Base-by-base conservation (phyloP, 257 asterid species). In the Petunia axillaris region DNA sequence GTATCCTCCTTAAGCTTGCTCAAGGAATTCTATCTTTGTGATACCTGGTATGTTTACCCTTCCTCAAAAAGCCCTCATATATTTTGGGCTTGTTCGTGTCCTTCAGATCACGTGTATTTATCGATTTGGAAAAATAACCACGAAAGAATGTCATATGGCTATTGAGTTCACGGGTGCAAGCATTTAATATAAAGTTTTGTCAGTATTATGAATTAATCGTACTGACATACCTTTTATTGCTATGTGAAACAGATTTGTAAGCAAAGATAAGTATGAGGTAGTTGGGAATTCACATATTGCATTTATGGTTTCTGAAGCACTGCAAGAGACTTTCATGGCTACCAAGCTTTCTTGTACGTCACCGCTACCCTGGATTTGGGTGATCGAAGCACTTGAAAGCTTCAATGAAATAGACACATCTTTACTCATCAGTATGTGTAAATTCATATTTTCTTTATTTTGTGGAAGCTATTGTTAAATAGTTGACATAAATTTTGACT, bases 321-420 rank as follows among this genome's bases (percentile, higher is more conserved):
- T 85, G 77, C 76, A 80, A 54, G 78, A 59, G 54, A 62, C 81
- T 75, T 63, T 77, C 55, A 90, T 91, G 97, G 89, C 85, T 79
- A 76, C 76, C 76, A 70, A 79, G 76, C 65, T 40, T 64, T 67
- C 89, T 35, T 77, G 77, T 55, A 65, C 87, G 43, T 83, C 88
- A 68, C 68, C 70, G 65, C 86, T 89, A 52, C 93, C 94, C 6
- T 84, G 88, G 91, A 82, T 81, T 65, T 89, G 92, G 93, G 93
- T 85, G 78, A 81, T 92, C 40, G 95, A 89, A 86, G 84, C 89
- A 35, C 85, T 92, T 66, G 83, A 90, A 66, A 77, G 83, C 83
- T 91, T 83, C 66, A 83, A 82, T 39, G 80, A 86, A 86, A 83
- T 87, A 8, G 91, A 91, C 75, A 10, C 81, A 64, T 55, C 92